These are phyloP conservation scores for Neonothopanus nambi DNA, from an alignment of 1,284 basidiomycete species.

Conservation along the genomic window DNA sequence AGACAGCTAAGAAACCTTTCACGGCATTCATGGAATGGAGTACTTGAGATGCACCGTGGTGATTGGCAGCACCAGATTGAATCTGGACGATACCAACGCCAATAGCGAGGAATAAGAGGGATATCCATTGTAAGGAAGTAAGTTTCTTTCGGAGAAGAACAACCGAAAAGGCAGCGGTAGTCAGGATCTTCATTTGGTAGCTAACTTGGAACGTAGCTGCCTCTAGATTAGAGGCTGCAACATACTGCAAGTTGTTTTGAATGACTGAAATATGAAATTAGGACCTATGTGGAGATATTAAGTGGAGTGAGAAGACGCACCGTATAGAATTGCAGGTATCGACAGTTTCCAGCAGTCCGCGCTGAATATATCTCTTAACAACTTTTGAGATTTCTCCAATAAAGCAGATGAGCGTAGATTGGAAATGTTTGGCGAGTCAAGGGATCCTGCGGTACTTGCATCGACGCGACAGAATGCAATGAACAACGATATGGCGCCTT, in stretches of 20 bases:
- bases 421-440: constrained; percentile 35
- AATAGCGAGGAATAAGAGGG: constrained; percentile 82
- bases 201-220: constrained; percentile 95
- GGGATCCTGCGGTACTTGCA: constrained; percentile 24
- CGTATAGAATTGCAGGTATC: constrained; percentile 92
- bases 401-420: constrained; percentile 19
- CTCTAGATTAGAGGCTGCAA: constrained; percentile 90
- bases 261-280: constrained; percentile 52
- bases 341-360: constrained; percentile 95
- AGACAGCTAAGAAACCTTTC: constrained; percentile 87
- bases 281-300: constrained; percentile 7
- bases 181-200: constrained; percentile 98
- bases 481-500: constrained; percentile 82
- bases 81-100: constrained; percentile 95
- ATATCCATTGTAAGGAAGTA: constrained; percentile 77
- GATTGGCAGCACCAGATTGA: constrained; percentile 53
- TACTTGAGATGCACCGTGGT: constrained; percentile 32
- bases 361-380: constrained; percentile 58
- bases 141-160: constrained; percentile 83
- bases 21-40: constrained; percentile 72
- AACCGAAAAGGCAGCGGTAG: constrained; percentile 94
- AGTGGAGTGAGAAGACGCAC: constrained; percentile 31
- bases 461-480: constrained; percentile 52
- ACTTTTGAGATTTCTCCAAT: constrained; percentile 44
- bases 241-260: constrained; percentile 96